Conservation (phyloP, 805 yeast species). For the Candida ortonii region DNA sequence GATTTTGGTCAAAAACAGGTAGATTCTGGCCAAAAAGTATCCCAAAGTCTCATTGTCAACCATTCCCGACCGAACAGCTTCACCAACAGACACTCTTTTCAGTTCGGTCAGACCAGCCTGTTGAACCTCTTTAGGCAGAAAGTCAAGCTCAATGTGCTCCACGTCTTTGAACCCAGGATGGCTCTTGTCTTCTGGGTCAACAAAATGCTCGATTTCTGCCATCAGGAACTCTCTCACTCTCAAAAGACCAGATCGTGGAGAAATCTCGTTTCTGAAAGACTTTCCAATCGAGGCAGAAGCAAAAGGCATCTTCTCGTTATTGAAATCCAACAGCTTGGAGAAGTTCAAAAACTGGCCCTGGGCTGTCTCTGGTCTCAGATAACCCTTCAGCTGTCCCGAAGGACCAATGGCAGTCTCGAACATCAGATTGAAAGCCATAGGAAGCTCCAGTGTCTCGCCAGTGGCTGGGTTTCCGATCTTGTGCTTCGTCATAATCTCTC, state of each 20-base stretch:
- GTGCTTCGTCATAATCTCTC: constrained; percentile 79
- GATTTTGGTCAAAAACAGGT: constrained; percentile 75
- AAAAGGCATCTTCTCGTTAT: constrained; percentile 96
- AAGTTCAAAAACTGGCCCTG: constrained; percentile 99
- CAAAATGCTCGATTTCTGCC: constrained; percentile 99
- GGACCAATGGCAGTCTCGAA: constrained; percentile 99
- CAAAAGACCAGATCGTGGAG: constrained; percentile 95
- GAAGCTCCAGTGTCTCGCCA: constrained; percentile 80
- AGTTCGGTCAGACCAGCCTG: constrained; percentile 77
- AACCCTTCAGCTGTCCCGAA: constrained; percentile 93
- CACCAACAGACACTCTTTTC: constrained; percentile 69
- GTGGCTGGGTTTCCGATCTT: constrained; percentile 90
- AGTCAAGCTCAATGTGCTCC: constrained; percentile 65
- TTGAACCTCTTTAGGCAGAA: constrained; percentile 86
- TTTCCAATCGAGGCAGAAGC: constrained; percentile 99
- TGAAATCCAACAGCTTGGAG: constrained; percentile 87
- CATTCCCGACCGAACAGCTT: constrained; percentile 84
- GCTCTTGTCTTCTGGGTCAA: constrained; percentile 84
- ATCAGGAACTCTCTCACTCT: constrained; percentile 98
- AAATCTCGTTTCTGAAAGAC: constrained; percentile 97
- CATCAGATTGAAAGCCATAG: constrained; percentile 96
- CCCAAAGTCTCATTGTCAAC: constrained; percentile 97
- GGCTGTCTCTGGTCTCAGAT: constrained; percentile 97
- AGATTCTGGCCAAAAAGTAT: constrained; percentile 92
- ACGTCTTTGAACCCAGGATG: constrained; percentile 81